Evolutionary conservation across 805 yeast species (phyloP), one percentile per base, ranked within the genome.

Genomic region (Zygotorulaspora danielsina): DNA sequence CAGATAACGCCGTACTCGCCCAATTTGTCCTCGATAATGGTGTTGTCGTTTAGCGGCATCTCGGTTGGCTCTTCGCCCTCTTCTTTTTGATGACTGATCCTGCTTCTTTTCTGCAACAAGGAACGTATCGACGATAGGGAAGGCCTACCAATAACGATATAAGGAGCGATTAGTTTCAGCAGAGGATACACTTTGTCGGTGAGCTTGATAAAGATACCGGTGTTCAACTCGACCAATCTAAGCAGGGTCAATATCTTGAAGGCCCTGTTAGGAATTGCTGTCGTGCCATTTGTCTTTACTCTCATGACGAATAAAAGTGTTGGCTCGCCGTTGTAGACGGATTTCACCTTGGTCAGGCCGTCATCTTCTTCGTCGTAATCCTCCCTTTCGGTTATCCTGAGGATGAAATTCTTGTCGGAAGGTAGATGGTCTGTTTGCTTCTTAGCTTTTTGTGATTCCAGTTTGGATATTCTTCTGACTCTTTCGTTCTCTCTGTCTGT

Each of bases 31-130:
- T 84, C 94, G 37, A 84, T 80, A 28, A 79, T 63, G 52, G 77
- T 79, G 67, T 84, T 84, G 63, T 81, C 87, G 60, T 84, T 84
- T 51, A 84, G 65, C 42, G 78, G 73, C 27, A 73, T 62, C 34
- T 68, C 66, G 33, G 66, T 69, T 10, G 56, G 50, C 24, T 64
- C 67, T 26, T 63, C 67, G 10, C 54, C 61, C 8, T 57, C 52
- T 4, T 61, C 55, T 26, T 53, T 49, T 12, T 56, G 55, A 28
- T 65, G 59, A 40, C 65, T 55, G 25, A 81, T 72, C 34, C 76
- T 74, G 16, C 86, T 84, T 73, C 93, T 79, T 65, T 84, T 84
- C 61, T 81, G 90, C 53, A 84, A 70, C 42, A 84, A 65, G 44
- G 79, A 74, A 66, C 93, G 78, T 39, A 84, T 76, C 2, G 88